Conservation (phyloP, 78 protist genomes). For the Cavenderia fasciculata region DNA sequence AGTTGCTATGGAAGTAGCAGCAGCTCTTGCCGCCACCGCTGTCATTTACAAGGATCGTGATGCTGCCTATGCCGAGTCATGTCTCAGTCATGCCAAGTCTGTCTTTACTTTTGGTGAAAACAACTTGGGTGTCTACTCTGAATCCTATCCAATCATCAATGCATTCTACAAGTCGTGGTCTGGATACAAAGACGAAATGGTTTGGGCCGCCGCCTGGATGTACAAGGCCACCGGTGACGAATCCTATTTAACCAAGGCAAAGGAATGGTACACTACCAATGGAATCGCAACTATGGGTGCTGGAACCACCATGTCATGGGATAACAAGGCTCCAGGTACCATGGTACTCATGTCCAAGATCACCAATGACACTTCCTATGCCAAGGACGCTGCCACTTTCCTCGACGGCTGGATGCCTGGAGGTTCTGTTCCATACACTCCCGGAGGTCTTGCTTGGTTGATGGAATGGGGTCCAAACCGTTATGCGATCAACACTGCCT, state of each 20-base stretch:
- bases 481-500: constrained; percentile 52
- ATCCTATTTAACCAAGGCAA: constrained; percentile 16
- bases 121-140: constrained; percentile 11
- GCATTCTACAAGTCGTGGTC: constrained; percentile 34
- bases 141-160: neutral
- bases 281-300: neutral
- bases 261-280: neutral
- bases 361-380: neutral
- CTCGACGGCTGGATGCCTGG: constrained; percentile 49
- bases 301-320: constrained; percentile 55
- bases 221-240: constrained; percentile 30
- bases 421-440: constrained; percentile 18
- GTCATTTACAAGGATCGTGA: neutral
- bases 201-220: constrained; percentile 69
- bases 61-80: constrained; percentile 9
- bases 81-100: constrained; percentile 46
- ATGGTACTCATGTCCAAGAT: neutral
- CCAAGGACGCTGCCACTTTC: neutral
- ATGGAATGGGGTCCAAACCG: constrained; percentile 64
- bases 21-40: constrained; percentile 55
- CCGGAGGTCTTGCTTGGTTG: constrained; percentile 59
- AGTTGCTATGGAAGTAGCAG: constrained; percentile 63
- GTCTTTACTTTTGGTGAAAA: constrained; percentile 34
- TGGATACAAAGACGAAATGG: constrained; percentile 54
- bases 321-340: constrained; percentile 52